Evolutionary conservation across 208 protist species (phyloP), one percentile per base, ranked within the genome.

Genomic region (Acanthamoeba triangularis): DNA sequence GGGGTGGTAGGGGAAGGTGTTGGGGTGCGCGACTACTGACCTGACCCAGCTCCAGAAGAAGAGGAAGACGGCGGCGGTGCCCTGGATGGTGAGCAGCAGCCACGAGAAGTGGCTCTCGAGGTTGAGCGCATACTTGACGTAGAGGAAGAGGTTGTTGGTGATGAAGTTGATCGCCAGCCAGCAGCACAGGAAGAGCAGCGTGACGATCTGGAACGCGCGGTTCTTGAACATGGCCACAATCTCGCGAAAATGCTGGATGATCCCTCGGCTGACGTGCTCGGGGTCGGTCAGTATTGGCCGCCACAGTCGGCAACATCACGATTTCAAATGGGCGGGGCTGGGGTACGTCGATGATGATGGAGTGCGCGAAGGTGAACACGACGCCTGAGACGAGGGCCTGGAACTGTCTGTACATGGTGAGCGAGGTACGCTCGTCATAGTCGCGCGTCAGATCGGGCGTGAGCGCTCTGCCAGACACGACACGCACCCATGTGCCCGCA

Each of bases 161-260:
- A 80, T 84, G 35, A 94, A 94, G 47, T 94, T 84, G 69, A 94
- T 59, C 28, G 90, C 90, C 18, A 94, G 56, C 65, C 69, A 85
- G 84, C 54, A 91, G 90, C 44, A 94, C 90, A 94, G 47, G 90
- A 63, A 94, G 69, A 80, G n/a, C 25, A 94, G 72, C 14, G 65
- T 94, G 63, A 84, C 90, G 28, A 82, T 82, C 25, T 82, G 52
- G 44, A 85, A 94, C 8, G 90, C 63, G 14, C 90, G 65, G 33
- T 94, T 85, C 63, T 28, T 54, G 65, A 94, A 94, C 49, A 80
- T 80, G n/a, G 41, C 65, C 63, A 56, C 4, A 10, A 94, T 10
- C 30, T 76, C 87, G 20, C 41, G 41, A 18, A 93, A 56, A 56
- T 85, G 78, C 47, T 85, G 44, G 47, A 33, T 10, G 44, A 56